Evolutionary conservation across 257 asterid genomes (phyloP).

Genomic region (Plantago ovata): DNA sequence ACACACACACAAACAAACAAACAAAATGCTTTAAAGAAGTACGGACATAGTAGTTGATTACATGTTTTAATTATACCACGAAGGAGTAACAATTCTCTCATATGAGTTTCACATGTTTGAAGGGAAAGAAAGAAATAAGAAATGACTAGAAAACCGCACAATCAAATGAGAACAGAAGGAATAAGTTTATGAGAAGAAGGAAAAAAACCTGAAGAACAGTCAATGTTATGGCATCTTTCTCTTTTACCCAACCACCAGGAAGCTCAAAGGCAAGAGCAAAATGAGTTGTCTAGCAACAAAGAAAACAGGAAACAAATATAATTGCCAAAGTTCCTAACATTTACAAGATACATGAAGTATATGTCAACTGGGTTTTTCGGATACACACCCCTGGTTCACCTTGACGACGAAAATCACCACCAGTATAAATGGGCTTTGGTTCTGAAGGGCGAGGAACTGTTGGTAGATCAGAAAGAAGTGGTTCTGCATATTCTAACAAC

Average conservation of each 20-base stretch:
- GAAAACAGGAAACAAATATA: not conserved
- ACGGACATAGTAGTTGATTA: constrained; percentile 6
- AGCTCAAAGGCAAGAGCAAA: constrained; percentile 89
- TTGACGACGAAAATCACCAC: constrained; percentile 80
- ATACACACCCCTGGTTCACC: constrained; percentile 72
- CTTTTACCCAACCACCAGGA: constrained; percentile 82
- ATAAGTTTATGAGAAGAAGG: not conserved
- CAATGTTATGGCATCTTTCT: constrained; percentile 54
- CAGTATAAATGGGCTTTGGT: constrained; percentile 65
- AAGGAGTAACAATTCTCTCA: not conserved
- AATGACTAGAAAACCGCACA: not conserved
- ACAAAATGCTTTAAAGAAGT: not conserved
- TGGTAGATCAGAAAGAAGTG: constrained; percentile 76
- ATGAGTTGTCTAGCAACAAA: constrained; percentile 55
- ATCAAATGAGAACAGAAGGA: not conserved
- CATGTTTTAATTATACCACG: not conserved
- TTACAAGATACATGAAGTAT: not conserved
- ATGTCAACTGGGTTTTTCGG: constrained; percentile 9
- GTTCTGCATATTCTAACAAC: constrained; percentile 69
- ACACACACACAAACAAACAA: not conserved
- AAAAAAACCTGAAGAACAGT: constrained; percentile 78
- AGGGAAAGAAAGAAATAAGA: constrained; percentile 1
- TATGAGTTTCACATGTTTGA: not conserved
- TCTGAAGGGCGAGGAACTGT: constrained; percentile 28
- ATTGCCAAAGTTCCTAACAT: not conserved